Evolutionary conservation across 1,284 basidiomycete genomes (phyloP).

Genomic region (Trametes versicolor): DNA sequence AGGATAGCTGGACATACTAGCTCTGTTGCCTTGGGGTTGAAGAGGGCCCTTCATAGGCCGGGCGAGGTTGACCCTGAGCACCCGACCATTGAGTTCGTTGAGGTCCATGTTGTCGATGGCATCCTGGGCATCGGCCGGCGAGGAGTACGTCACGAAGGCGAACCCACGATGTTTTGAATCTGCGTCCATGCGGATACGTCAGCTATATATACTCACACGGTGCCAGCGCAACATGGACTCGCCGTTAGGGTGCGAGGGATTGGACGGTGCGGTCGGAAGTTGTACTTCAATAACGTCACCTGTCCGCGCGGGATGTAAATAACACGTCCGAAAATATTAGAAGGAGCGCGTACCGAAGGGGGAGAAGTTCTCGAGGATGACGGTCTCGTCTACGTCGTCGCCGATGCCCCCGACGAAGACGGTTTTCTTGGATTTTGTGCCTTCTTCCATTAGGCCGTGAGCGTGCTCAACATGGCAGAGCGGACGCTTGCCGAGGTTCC

Average conservation of each 20-base stretch:
- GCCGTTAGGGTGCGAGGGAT: constrained; percentile 66
- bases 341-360: constrained; percentile 70
- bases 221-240: constrained; percentile 29
- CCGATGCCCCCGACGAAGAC: constrained; percentile 81
- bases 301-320: constrained; percentile 41
- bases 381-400: constrained; percentile 77
- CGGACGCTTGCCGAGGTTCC: constrained; percentile 33
- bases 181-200: constrained; percentile 42
- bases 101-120: constrained; percentile 92
- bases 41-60: constrained; percentile 73
- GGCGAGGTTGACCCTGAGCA: constrained; percentile 82
- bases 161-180: constrained; percentile 84
- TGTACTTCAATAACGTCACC: constrained; percentile 87
- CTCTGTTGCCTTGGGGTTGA: constrained; percentile 75
- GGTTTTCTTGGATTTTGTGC: constrained; percentile 83
- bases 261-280: constrained; percentile 72
- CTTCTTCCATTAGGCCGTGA: constrained; percentile 70
- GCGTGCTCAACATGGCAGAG: constrained; percentile 33
- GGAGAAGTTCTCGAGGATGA: constrained; percentile 75
- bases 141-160: constrained; percentile 81
- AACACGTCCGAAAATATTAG: constrained; percentile 10
- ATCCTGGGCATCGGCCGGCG: constrained; percentile 83
- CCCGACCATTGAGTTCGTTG: constrained; percentile 78
- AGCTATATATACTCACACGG: constrained; percentile 3
- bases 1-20: constrained; percentile 59